phyloP scores from a whole-genome alignment of 1,284 basidiomycete genomes.

The Ustilago nuda region DNA sequence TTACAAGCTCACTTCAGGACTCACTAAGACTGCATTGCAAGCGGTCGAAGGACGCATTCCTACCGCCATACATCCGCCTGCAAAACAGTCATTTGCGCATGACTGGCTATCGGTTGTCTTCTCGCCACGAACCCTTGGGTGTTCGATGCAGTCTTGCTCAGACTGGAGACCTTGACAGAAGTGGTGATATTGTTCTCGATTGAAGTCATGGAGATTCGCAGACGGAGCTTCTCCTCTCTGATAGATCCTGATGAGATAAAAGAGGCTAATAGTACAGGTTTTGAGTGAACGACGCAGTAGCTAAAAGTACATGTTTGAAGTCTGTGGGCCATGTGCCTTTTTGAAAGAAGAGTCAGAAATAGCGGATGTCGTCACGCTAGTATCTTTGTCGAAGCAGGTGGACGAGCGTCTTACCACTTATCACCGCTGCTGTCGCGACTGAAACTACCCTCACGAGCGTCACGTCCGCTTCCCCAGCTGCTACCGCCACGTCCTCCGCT shows the following conservation, averaged over 20 bases:
- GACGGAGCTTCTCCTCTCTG: neutral
- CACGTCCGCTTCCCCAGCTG: constrained; percentile 34
- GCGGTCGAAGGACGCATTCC: too few species aligned
- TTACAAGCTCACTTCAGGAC: too few species aligned
- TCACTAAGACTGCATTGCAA: too few species aligned
- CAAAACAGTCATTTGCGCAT: too few species aligned
- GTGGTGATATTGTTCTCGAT: constrained; percentile 1
- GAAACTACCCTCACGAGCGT: constrained; percentile 42
- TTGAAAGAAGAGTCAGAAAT: neutral
- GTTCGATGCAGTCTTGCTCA: neutral
- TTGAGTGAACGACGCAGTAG: neutral
- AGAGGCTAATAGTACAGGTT: neutral
- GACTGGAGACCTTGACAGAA: neutral
- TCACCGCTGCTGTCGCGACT: constrained; percentile 28
- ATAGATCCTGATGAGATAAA: neutral
- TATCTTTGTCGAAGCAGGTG: neutral
- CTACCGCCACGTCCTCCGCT: constrained; percentile 17
- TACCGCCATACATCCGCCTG: too few species aligned
- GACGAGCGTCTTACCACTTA: constrained; percentile 28
- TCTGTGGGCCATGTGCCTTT: neutral
- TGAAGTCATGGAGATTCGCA: neutral
- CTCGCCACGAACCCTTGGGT: neutral
- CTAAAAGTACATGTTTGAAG: constrained; percentile 13
- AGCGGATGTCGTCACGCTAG: neutral
- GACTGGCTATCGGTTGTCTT: too few species aligned